Evolutionary conservation across 2,329 filamentous ascomycete species (phyloP).

Genomic region (Sporothrix variecibatus): DNA sequence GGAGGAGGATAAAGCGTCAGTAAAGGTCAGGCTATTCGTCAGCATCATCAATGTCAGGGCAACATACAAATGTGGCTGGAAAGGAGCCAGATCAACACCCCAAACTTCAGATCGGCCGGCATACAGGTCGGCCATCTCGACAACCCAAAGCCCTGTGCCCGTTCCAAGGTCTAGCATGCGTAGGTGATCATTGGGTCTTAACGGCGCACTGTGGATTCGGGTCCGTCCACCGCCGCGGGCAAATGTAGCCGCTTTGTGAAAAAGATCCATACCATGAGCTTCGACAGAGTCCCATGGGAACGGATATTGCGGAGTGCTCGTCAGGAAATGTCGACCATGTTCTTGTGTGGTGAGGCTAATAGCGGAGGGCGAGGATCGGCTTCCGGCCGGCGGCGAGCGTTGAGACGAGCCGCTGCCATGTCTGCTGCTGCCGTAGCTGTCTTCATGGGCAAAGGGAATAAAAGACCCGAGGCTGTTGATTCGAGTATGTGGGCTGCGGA

Average conservation of each 20-base stretch:
- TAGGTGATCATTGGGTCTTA: constrained; percentile 32
- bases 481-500: background rate
- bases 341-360: constrained; percentile 20
- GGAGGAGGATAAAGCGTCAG: background rate
- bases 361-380: background rate
- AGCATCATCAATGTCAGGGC: background rate
- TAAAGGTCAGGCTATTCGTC: background rate
- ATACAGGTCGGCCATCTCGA: constrained; percentile 69
- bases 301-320: constrained; percentile 7
- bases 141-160: constrained; percentile 89
- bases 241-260: constrained; percentile 74
- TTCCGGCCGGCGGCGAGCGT: background rate
- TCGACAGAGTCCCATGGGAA: constrained; percentile 28
- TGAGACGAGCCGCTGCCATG: constrained; percentile 1
- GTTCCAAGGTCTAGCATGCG: constrained; percentile 70
- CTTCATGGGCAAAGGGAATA: constrained; percentile 8
- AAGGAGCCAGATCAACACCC: constrained; percentile 26
- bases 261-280: constrained; percentile 72
- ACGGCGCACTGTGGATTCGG: constrained; percentile 39
- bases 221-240: constrained; percentile 51
- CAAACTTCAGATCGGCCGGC: constrained; percentile 22
- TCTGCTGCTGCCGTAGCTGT: background rate
- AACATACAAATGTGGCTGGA: constrained; percentile 26
- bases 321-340: constrained; percentile 22
- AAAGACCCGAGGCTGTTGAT: constrained; percentile 10